Evolutionary conservation across 2,329 filamentous ascomycete genomes (phyloP), one percentile per base, ranked within the genome.

Genomic region (Triangularia setosa): DNA sequence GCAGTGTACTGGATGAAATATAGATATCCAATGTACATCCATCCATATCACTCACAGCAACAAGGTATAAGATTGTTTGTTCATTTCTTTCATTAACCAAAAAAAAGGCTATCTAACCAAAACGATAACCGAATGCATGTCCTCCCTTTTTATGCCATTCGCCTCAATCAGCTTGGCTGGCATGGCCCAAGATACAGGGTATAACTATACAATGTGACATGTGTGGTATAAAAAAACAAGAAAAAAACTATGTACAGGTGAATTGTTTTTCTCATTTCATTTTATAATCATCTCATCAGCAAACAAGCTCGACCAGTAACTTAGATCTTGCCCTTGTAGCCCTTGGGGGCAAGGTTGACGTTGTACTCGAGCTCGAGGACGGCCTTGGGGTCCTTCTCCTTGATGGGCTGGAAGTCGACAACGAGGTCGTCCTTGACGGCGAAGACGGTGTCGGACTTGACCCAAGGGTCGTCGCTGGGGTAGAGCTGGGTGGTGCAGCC

Each of bases 401-500:
- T 58, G 54, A 72, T 58, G 8, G 71, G 72, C 63, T 73, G 68
- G 63, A 72, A 73, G 30, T 68, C 48, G 24, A 70, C 72, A 2
- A 70, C 63, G 14, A 85, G 71, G 25, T 81, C 81, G 24, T 81
- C 76, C 76, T 85, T 85, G 62, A 84, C 81, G 0, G 83, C 83
- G 64, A 84, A 86, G 8, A 84, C 83, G 4, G 79, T 77, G 68
- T 86, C 83, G 53, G 79, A 77, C 5, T 70, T 70, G 23, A 91
- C 79, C 69, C 90, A 87, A 67, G 84, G 81, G 75, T 87, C 86
- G 66, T 85, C 81, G 64, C 81, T 79, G 74, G 92, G 90, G 73
- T 92, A 94, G 62, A 95, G 87, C 75, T 95, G 91, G 1, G 82
- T 84, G 74, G 77, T 70, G 70, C 71, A 68, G 67, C 72, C 69